These are phyloP conservation scores for Domatiomyces catenatus DNA, from an alignment of 2,329 filamentous ascomycete genomes.

Conservation along the genomic window DNA sequence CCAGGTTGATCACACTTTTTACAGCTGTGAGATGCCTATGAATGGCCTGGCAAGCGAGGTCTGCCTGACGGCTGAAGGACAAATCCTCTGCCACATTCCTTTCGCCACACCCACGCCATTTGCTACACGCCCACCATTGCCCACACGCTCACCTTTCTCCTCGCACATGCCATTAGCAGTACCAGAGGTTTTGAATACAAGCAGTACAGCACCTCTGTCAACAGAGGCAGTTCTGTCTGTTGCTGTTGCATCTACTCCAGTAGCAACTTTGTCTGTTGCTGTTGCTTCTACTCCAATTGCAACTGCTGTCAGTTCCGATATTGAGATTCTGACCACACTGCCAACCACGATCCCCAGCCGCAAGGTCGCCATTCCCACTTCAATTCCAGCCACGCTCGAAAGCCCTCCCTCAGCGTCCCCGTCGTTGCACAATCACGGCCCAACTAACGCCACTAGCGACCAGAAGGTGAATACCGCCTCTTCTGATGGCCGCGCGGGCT, in stretches of 20 bases:
- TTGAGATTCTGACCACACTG: background rate
- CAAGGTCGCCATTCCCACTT: background rate
- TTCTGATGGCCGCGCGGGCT: background rate
- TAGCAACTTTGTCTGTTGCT: background rate
- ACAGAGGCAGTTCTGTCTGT: background rate
- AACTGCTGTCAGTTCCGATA: background rate
- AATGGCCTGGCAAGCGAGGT: background rate
- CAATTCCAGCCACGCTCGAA: background rate
- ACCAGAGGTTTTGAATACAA: background rate
- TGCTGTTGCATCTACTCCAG: background rate
- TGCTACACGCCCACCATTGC: background rate
- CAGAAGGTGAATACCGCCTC: background rate
- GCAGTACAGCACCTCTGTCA: background rate
- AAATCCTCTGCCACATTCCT: background rate
- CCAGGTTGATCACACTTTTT: background rate
- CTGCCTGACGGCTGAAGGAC: background rate
- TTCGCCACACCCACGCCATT: background rate
- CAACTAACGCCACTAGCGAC: background rate
- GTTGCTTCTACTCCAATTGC: background rate
- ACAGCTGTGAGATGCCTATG: background rate
- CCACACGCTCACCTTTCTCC: too few species aligned
- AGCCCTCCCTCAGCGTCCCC: too few species aligned
- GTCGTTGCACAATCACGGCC: background rate
- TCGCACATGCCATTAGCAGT: background rate
- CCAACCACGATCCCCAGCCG: background rate